These are phyloP conservation scores for Podospora conica DNA, from an alignment of 495 filamentous ascomycete species.

Conservation along the genomic window DNA sequence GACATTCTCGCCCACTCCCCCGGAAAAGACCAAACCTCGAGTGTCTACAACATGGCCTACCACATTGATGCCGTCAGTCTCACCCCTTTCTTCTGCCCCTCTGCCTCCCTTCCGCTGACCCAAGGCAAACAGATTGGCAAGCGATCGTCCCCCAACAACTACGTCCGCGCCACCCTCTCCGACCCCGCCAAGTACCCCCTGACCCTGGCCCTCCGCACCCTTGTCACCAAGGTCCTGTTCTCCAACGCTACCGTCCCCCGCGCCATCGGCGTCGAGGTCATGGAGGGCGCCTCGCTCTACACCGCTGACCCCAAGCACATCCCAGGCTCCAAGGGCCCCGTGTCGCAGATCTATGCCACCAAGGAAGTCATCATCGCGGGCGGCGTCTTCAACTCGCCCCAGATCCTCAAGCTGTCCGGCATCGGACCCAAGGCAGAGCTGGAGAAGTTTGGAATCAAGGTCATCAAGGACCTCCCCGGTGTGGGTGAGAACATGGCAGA, in stretches of 20 bases:
- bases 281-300: slow-evolving; percentile 33
- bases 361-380: slow-evolving; percentile 49
- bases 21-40: slow-evolving; percentile 29
- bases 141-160: slow-evolving; percentile 32
- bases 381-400: slow-evolving; percentile 52
- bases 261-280: slow-evolving; percentile 35
- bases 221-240: slow-evolving; percentile 35
- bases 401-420: slow-evolving; percentile 51
- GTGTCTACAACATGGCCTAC: slow-evolving; percentile 34
- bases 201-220: slow-evolving; percentile 29
- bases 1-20: slow-evolving; percentile 35
- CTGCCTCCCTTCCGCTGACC: slow-evolving; percentile 20
- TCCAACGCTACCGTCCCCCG: slow-evolving; percentile 23
- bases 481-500: slow-evolving; percentile 53
- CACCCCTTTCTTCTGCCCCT: slow-evolving; percentile 19
- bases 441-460: slow-evolving; percentile 40
- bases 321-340: slow-evolving; percentile 16
- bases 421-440: slow-evolving; percentile 49
- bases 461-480: slow-evolving; percentile 43
- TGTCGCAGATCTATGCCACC: slow-evolving; percentile 15
- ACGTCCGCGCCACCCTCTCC: slow-evolving; percentile 26
- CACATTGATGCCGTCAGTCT: slow-evolving; percentile 30
- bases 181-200: slow-evolving; percentile 28
- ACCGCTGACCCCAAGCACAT: slow-evolving; percentile 35
- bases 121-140: slow-evolving; percentile 14